phyloP scores from a whole-genome alignment of 2,329 filamentous ascomycete species.

The Alternaria consortialis region DNA sequence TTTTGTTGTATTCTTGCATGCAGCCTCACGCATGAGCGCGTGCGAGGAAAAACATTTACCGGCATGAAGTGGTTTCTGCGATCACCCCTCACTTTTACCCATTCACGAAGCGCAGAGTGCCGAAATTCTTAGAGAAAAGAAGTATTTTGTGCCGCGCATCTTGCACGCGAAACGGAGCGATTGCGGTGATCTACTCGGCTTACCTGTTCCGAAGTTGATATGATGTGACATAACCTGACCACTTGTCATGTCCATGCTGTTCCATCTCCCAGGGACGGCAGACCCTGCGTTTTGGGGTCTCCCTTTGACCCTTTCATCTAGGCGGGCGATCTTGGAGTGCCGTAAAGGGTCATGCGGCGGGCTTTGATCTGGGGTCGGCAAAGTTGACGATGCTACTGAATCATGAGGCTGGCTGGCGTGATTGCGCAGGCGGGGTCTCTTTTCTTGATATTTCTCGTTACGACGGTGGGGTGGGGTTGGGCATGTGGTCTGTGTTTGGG shows the following conservation, averaged over 20 bases:
- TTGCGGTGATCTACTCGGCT: neutral
- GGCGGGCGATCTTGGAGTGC: slow-evolving; percentile 8
- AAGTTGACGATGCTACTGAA: slow-evolving; percentile 7
- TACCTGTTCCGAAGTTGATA: neutral
- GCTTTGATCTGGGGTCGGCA: slow-evolving; percentile 11
- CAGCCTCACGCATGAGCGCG: neutral
- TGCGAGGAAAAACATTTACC: neutral
- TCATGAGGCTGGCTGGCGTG: slow-evolving; percentile 3
- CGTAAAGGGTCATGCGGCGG: slow-evolving; percentile 12
- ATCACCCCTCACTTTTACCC: neutral
- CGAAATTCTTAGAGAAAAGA: slow-evolving; percentile 1
- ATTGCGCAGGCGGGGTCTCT: slow-evolving; percentile 2
- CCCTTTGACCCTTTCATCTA: slow-evolving; percentile 2
- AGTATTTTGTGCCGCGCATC: neutral
- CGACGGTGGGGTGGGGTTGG: slow-evolving; percentile 6
- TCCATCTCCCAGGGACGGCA: neutral
- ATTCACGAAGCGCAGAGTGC: slow-evolving; percentile 4
- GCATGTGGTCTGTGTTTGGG: neutral
- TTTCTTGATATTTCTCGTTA: slow-evolving; percentile 1
- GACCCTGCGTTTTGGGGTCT: slow-evolving; percentile 4
- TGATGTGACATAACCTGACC: slow-evolving; percentile 10
- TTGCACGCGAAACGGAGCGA: neutral
- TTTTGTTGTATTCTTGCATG: slow-evolving; percentile 1
- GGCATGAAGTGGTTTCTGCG: neutral
- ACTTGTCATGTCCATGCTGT: slow-evolving; percentile 12